Conservation (phyloP, 2,329 filamentous ascomycete genomes). For the Waltergamsia citrina region DNA sequence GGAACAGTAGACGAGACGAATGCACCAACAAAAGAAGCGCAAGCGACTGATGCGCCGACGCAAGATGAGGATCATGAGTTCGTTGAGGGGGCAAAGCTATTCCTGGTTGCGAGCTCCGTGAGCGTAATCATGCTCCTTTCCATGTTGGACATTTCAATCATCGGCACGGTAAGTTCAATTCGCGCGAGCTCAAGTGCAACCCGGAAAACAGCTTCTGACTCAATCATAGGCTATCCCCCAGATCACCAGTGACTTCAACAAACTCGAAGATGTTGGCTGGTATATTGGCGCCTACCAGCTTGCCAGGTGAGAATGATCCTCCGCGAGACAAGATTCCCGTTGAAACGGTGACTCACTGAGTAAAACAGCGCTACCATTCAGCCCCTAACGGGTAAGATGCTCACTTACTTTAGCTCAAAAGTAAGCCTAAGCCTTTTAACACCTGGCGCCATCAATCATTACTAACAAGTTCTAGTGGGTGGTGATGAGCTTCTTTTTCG, state of each 20-base stretch:
- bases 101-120: conserved; percentile 18
- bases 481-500: conserved; percentile 7
- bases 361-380: conserved; percentile 32
- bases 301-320: conserved; percentile 19
- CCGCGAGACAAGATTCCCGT: not conserved
- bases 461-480: conserved; percentile 6
- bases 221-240: conserved; percentile 32
- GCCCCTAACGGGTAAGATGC: conserved; percentile 39
- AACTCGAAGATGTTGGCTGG: conserved; percentile 42
- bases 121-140: conserved; percentile 30
- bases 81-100: too few relatives aligned
- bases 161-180: conserved; percentile 32
- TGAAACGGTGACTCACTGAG: not conserved
- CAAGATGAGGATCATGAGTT: too few relatives aligned
- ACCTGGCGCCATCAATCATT: too few relatives aligned
- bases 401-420: conserved; percentile 31
- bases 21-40: too few relatives aligned
- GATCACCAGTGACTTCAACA: conserved; percentile 38
- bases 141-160: conserved; percentile 38
- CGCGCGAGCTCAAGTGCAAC: too few relatives aligned
- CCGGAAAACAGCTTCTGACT: too few relatives aligned
- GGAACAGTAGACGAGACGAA: too few relatives aligned
- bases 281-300: conserved; percentile 39
- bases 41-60: too few relatives aligned
- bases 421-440: conserved; percentile 10